Evolutionary conservation across 2,329 filamentous ascomycete species (phyloP), one percentile per base, ranked within the genome.

Genomic region (Fragosphaeria purpurea): DNA sequence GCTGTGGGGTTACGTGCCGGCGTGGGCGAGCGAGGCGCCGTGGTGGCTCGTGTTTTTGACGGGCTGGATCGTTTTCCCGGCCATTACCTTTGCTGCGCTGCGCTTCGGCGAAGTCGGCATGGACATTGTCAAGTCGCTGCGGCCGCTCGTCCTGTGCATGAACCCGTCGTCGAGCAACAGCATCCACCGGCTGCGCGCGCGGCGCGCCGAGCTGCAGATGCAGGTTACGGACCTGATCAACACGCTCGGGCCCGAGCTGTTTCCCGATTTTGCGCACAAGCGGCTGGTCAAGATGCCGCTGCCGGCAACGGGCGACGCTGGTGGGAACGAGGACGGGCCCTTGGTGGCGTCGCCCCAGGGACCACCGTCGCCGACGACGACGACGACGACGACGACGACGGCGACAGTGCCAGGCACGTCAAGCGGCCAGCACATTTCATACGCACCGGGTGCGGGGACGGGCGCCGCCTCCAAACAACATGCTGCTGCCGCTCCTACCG

Each of bases 21-120:
- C 79, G 4, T 90, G 83, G 73, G 78, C 95, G 3, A 50, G 35
- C 45, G 43, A 53, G 6, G 51, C 52, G 35, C 87, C 90, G 1
- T 76, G 90, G 51, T 95, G 85, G 80, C 64, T 81, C 6, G 57
- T 60, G 30, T 82, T 90, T 56, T 64, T 88, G 8, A 78, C 81
- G 40, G 86, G 89, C 46, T 83, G 87, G 70, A 74, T 88, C 45
- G 71, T 94, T 57, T 95, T 95, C 73, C 86, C 90, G 6, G 78
- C 82, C 31, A 85, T 96, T 59, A 96, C 90, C 0, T 96, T 95
- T 65, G 90, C 89, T 5, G 88, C 93, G 6, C 81, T 98, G 48
- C 85, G 93, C 9, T 95, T 97, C 58, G 93, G 93, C 44, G 93
- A 98, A 69, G 85, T 95, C n/a, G 93, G 91, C 48, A 96, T 98